These are phyloP conservation scores for Rosellinia necatrix DNA, from an alignment of 2,329 filamentous ascomycete genomes.

Conservation along the genomic window DNA sequence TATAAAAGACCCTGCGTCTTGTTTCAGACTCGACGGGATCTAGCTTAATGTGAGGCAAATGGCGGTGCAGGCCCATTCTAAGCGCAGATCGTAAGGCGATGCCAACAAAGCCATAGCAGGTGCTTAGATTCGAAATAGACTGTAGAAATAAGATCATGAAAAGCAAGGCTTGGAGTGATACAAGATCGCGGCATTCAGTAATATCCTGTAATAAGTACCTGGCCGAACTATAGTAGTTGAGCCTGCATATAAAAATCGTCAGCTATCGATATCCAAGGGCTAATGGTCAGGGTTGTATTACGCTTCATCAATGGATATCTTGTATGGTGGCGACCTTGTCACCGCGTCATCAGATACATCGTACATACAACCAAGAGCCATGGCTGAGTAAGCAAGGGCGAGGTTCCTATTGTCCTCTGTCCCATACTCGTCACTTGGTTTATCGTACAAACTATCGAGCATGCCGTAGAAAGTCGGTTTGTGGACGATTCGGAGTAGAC, in stretches of 20 bases:
- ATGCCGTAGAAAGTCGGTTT: conserved; percentile 71
- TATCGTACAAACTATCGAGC: conserved; percentile 70
- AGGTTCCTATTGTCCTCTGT: conserved; percentile 63
- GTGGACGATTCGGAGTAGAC: conserved; percentile 64
- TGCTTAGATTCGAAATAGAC: conserved; percentile 76
- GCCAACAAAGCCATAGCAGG: conserved; percentile 80
- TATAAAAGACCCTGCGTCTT: conserved; percentile 68
- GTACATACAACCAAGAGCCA: conserved; percentile 66
- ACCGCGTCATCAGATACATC: conserved; percentile 39
- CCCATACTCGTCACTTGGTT: conserved; percentile 56
- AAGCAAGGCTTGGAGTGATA: conserved; percentile 73
- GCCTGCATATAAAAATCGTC: conserved; percentile 50
- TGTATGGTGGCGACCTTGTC: conserved; percentile 36
- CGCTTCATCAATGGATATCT: conserved; percentile 59
- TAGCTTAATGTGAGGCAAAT: conserved; percentile 66
- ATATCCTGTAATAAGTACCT: conserved; percentile 68
- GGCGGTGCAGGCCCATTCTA: conserved; percentile 77
- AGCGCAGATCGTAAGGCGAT: conserved; percentile 77
- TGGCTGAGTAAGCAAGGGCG: conserved; percentile 62
- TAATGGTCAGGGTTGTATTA: conserved; percentile 41
- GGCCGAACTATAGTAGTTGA: conserved; percentile 75
- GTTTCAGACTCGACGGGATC: conserved; percentile 67
- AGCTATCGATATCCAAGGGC: conserved; percentile 34
- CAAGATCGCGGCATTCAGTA: conserved; percentile 73
- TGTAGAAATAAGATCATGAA: conserved; percentile 85